These are phyloP conservation scores for Rhododendron ovatum DNA, from an alignment of 148 eudicot species.

Conservation along the genomic window DNA sequence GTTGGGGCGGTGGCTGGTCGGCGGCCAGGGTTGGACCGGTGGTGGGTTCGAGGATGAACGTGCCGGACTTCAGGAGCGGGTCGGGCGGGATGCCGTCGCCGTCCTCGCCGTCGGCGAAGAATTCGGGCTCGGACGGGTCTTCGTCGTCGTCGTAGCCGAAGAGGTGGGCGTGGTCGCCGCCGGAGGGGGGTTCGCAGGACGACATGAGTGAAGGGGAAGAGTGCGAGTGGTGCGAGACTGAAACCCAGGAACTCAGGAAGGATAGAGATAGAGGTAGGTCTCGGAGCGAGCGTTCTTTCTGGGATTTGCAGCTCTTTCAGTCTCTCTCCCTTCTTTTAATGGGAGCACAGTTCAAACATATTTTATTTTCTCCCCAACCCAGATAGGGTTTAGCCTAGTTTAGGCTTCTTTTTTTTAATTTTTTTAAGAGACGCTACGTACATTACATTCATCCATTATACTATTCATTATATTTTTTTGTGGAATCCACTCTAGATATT, in stretches of 20 bases:
- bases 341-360: too few species aligned
- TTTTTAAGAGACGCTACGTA: too few species aligned
- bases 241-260: not conserved
- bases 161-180: not conserved
- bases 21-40: not conserved
- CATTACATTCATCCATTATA: too few species aligned
- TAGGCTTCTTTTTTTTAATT: too few species aligned
- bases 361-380: too few species aligned
- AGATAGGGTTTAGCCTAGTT: too few species aligned
- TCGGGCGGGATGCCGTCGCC: not conserved
- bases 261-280: not conserved
- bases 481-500: too few species aligned
- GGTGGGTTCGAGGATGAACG: slow-evolving; percentile 1
- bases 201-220: not conserved
- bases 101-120: not conserved
- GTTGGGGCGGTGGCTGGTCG: not conserved
- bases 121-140: not conserved
- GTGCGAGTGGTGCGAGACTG: not conserved
- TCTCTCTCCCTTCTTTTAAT: not conserved
- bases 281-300: not conserved
- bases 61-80: slow-evolving; percentile 2
- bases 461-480: too few species aligned
- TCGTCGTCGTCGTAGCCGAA: not conserved
- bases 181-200: not conserved
- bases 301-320: not conserved